phyloP scores from a whole-genome alignment of 805 yeast genomes.

The Naumovozyma baii region DNA sequence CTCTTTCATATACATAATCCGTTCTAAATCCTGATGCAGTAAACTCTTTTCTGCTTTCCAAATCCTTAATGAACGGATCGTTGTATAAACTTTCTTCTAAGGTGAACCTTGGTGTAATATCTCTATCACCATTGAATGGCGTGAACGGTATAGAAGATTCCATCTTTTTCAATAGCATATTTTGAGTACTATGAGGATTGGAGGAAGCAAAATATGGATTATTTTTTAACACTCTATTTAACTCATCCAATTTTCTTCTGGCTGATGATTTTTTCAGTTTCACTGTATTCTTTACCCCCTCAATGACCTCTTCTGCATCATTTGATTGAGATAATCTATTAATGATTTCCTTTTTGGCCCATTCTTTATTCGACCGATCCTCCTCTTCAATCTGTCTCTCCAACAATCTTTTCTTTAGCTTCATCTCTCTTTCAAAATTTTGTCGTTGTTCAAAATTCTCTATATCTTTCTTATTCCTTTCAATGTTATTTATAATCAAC shows the following conservation, averaged over 20 bases:
- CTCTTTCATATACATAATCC: constrained; percentile 58
- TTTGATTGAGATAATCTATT: constrained; percentile 36
- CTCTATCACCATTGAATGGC: constrained; percentile 88
- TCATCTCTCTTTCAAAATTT: constrained; percentile 61
- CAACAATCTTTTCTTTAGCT: constrained; percentile 37
- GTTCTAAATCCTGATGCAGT: constrained; percentile 81
- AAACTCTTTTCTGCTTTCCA: constrained; percentile 50
- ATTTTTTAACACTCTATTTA: constrained; percentile 30
- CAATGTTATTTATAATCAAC: constrained; percentile 66
- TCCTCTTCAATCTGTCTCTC: constrained; percentile 62
- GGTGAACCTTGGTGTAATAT: constrained; percentile 38
- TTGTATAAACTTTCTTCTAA: constrained; percentile 37
- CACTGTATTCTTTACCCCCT: constrained; percentile 42
- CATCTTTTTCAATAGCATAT: constrained; percentile 9
- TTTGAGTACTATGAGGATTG: constrained; percentile 10
- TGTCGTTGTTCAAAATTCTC: constrained; percentile 54
- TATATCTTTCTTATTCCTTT: constrained; percentile 60
- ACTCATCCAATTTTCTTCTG: constrained; percentile 42
- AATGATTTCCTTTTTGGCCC: constrained; percentile 48
- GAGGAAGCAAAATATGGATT: constrained; percentile 30
- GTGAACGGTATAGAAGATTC: constrained; percentile 62
- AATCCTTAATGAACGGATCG: constrained; percentile 54
- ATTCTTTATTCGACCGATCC: constrained; percentile 41
- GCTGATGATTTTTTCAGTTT: constrained; percentile 52
- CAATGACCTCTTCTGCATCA: constrained; percentile 41